These are phyloP conservation scores for Melanomma pulvis-pyrius DNA, from an alignment of 495 filamentous ascomycete species.

Conservation along the genomic window DNA sequence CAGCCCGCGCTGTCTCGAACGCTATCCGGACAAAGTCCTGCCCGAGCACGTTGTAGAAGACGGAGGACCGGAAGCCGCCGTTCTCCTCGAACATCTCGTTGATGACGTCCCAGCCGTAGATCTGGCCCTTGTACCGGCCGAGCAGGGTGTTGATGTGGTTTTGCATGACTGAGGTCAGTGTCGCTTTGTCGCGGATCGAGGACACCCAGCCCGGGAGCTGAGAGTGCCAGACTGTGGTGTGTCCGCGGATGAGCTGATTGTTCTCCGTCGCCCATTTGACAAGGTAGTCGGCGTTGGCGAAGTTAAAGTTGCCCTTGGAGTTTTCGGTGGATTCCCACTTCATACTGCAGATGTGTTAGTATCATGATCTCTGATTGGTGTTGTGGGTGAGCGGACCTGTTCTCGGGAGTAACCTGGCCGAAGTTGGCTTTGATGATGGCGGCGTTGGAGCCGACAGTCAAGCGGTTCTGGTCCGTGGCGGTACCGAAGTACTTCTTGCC, in stretches of 20 bases:
- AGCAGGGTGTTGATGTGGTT: conserved; percentile 63
- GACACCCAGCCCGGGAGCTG: conserved; percentile 66
- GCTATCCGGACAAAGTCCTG: conserved; percentile 62
- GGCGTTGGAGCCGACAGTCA: conserved; percentile 55
- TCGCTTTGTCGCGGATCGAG: conserved; percentile 53
- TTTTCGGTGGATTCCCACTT: conserved; percentile 61
- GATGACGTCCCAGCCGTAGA: conserved; percentile 67
- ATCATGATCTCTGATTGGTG: background rate
- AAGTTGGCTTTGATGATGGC: conserved; percentile 63
- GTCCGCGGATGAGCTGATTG: conserved; percentile 63
- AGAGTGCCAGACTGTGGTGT: conserved; percentile 66
- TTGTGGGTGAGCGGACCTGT: conserved; percentile 40
- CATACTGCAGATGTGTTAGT: conserved; percentile 50
- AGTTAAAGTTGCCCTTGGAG: conserved; percentile 55
- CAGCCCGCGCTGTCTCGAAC: conserved; percentile 61
- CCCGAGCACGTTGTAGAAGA: conserved; percentile 64
- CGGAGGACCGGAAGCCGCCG: conserved; percentile 57
- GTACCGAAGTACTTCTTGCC: conserved; percentile 66
- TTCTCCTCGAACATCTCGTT: conserved; percentile 70
- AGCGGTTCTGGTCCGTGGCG: conserved; percentile 57
- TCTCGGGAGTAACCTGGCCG: conserved; percentile 67
- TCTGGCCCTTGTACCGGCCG: conserved; percentile 63
- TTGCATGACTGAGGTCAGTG: conserved; percentile 58
- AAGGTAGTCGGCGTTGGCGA: conserved; percentile 56
- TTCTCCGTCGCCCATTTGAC: conserved; percentile 62